These are phyloP conservation scores for Penicillium sp. DNA, from an alignment of 2,329 filamentous ascomycete genomes.

Conservation along the genomic window DNA sequence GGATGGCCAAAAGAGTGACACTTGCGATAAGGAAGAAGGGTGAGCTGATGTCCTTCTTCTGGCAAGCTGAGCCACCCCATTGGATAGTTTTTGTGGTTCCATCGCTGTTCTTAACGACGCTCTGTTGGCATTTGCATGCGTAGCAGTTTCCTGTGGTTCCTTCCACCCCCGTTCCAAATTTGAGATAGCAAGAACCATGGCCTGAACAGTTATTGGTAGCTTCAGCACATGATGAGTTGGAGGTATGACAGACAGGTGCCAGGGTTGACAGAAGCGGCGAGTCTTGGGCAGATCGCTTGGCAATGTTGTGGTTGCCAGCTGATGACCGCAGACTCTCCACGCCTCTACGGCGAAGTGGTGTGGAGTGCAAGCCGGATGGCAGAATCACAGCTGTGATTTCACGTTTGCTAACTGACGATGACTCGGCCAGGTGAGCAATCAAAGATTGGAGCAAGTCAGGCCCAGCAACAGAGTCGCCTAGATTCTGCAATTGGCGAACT, in stretches of 20 bases:
- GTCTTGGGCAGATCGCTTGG: slow-evolving; percentile 20
- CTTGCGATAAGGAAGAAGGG: slow-evolving; percentile 85
- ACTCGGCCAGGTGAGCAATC: slow-evolving; percentile 47
- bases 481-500: slow-evolving; percentile 16
- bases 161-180: slow-evolving; percentile 53
- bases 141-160: slow-evolving; percentile 64
- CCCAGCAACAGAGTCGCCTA: slow-evolving; percentile 34
- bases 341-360: background rate
- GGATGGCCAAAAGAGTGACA: slow-evolving; percentile 70
- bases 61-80: slow-evolving; percentile 85
- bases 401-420: slow-evolving; percentile 55
- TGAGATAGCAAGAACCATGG: slow-evolving; percentile 75
- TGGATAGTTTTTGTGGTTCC: slow-evolving; percentile 63
- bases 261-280: slow-evolving; percentile 47
- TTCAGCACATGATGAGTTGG: slow-evolving; percentile 66
- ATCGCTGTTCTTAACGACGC: slow-evolving; percentile 50
- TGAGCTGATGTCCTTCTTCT: slow-evolving; percentile 87
- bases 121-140: slow-evolving; percentile 72
- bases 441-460: slow-evolving; percentile 48
- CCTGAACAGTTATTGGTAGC: slow-evolving; percentile 78
- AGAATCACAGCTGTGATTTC: slow-evolving; percentile 61
- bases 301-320: background rate
- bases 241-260: slow-evolving; percentile 74
- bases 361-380: slow-evolving; percentile 30
- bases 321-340: background rate